Evolutionary conservation across 2,329 filamentous ascomycete genomes (phyloP).

Genomic region (Neofusicoccum kwambonambiense): DNA sequence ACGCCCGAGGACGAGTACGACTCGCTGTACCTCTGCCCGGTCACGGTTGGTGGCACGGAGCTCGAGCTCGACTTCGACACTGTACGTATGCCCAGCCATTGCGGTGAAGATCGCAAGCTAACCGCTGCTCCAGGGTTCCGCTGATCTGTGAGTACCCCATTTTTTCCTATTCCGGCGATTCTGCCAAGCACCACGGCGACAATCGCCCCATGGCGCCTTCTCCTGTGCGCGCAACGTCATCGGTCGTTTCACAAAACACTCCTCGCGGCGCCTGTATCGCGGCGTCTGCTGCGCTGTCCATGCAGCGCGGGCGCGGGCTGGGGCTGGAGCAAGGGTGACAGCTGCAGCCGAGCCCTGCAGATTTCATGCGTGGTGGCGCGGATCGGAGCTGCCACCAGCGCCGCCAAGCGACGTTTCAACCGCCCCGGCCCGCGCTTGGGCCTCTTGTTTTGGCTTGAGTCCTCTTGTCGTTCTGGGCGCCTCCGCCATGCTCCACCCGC

Average conservation of each 20-base stretch:
- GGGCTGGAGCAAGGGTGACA: neutral
- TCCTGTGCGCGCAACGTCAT: neutral
- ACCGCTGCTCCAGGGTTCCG: slow-evolving; percentile 40
- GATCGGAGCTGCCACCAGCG: slow-evolving; percentile 1
- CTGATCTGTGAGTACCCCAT: slow-evolving; percentile 50
- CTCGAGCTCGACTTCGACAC: slow-evolving; percentile 72
- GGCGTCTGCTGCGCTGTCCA: neutral
- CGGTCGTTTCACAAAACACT: neutral
- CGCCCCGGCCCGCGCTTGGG: neutral
- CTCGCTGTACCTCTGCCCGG: slow-evolving; percentile 49
- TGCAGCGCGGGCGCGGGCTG: neutral
- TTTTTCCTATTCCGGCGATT: neutral
- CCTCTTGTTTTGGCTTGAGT: slow-evolving; percentile 7
- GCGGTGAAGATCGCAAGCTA: slow-evolving; percentile 6
- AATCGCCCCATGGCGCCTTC: neutral
- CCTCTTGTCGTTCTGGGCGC: neutral
- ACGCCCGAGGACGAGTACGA: slow-evolving; percentile 42
- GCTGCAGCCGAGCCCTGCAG: slow-evolving; percentile 2
- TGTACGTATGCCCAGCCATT: slow-evolving; percentile 35
- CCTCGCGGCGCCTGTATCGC: too few relatives aligned
- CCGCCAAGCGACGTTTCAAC: slow-evolving; percentile 12
- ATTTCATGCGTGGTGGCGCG: neutral
- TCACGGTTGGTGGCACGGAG: slow-evolving; percentile 62
- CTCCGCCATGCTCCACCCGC: neutral
- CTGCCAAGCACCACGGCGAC: neutral